phyloP scores from a whole-genome alignment of 371 early-diverging fungal genomes.

The Mucor indicus region DNA sequence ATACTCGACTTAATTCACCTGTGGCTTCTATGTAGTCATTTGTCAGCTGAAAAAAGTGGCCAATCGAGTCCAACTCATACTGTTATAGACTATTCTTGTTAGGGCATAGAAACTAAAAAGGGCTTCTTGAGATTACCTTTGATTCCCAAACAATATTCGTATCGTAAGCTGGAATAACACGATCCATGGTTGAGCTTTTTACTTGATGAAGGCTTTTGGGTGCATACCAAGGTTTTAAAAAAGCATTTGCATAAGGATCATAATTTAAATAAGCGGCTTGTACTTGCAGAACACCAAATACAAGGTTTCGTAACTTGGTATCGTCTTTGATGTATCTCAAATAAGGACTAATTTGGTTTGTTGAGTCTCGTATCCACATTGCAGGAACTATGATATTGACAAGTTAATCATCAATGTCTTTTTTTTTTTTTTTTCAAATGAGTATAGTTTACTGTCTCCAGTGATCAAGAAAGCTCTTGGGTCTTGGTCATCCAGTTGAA shows the following conservation, averaged over 20 bases:
- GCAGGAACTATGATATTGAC: conserved; percentile 32
- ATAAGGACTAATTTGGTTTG: conserved; percentile 54
- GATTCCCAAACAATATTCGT: conserved; percentile 36
- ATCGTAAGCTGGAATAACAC: conserved; percentile 33
- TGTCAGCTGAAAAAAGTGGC: conserved; percentile 46
- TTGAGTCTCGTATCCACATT: conserved; percentile 61
- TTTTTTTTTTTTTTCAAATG: too few relatives aligned
- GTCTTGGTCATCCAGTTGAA: conserved; percentile 9
- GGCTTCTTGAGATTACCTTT: conserved; percentile 22
- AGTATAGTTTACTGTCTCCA: conserved; percentile 46
- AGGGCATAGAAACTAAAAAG: neutral
- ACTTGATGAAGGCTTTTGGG: conserved; percentile 7
- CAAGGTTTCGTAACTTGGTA: conserved; percentile 15
- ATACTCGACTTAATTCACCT: conserved; percentile 23
- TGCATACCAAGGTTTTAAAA: conserved; percentile 37
- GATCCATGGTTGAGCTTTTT: conserved; percentile 19
- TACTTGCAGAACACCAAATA: conserved; percentile 35
- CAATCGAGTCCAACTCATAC: conserved; percentile 53
- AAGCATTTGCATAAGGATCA: conserved; percentile 55
- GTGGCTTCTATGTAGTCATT: conserved; percentile 35
- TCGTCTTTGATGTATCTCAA: conserved; percentile 27
- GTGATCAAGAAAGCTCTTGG: conserved; percentile 53
- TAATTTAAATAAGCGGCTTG: conserved; percentile 41
- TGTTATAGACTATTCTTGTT: conserved; percentile 2
- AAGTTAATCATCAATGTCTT: neutral